Evolutionary conservation across 306 rosid species (phyloP), one percentile per base, ranked within the genome.

Genomic region (Rosa rugosa): DNA sequence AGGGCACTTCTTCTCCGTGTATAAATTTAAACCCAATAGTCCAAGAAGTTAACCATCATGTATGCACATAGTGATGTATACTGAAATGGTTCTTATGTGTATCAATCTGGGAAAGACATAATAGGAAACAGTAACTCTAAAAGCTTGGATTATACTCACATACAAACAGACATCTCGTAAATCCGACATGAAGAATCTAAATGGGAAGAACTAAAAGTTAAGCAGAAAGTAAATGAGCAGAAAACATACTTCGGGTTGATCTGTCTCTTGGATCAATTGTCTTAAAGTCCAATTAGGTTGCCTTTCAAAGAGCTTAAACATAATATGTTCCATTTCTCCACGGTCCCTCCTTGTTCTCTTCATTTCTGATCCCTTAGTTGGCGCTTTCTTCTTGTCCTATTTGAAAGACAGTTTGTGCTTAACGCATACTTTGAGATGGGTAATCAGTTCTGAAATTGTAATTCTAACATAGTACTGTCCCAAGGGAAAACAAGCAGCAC

Each of bases 171-270:
- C 34, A 59, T 18, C 11, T 20, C 10, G 22, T 54, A 40, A 1
- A 42, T 31, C 27, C 2, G 1, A 46, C n/a, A 56, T 18, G 47
- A 25, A 77, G 70, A 16, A 23, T 69, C 9, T 2, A 18, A 65
- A 13, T 6, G 31, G 31, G 25, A 46, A 53, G 38, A 67, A 27
- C 36, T 6, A 22, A 4, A 60, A 22, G 57, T 36, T 63, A 42
- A 1, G 22, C 75, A 31, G 38, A 23, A 54, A 42, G 22, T 12
- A 42, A 53, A 31, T 20, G 59, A 62, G 45, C 47, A 51, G 76
- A 79, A 54, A 59, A 76, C 92, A 69, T 92, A 94, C 98, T 86
- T 94, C 98, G 71, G 98, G 98, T 84, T 92, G 98, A 84, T 94
- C 92, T 0, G 97, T 94, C 86, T 90, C 93, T 83, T 90, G 91